Evolutionary conservation across 73 alveolate genomes (phyloP).

Genomic region (Stentor roeselii): DNA sequence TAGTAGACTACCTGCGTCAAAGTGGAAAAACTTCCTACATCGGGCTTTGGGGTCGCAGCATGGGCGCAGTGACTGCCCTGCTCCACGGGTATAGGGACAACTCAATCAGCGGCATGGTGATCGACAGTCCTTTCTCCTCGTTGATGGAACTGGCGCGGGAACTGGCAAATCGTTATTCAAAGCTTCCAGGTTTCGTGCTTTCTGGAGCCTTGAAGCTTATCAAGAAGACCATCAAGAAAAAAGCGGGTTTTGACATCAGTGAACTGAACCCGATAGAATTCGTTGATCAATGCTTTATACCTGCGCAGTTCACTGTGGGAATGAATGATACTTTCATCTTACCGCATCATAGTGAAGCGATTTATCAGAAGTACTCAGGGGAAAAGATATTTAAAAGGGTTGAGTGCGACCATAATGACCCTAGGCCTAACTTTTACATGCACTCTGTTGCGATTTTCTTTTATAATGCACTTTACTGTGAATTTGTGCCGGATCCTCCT

Average conservation of each 20-base stretch:
- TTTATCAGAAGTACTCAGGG: constrained; percentile 95
- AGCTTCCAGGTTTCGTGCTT: constrained; percentile 50
- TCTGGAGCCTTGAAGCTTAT: constrained; percentile 80
- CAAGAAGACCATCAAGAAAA: constrained; percentile 64
- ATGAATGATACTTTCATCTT: constrained; percentile 88
- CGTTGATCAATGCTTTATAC: constrained; percentile 78
- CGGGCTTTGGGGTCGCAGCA: constrained; percentile 76
- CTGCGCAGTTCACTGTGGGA: constrained; percentile 86
- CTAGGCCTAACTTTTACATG: constrained; percentile 45
- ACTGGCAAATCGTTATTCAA: constrained; percentile 56
- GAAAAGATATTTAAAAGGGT: constrained; percentile 59
- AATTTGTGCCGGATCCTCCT: constrained; percentile 8
- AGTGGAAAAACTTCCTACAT: constrained; percentile 47
- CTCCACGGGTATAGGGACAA: constrained; percentile 90
- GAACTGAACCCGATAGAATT: constrained; percentile 78
- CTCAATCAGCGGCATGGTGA: constrained; percentile 92
- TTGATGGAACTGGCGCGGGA: constrained; percentile 76
- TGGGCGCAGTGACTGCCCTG: constrained; percentile 95
- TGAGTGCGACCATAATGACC: constrained; percentile 55
- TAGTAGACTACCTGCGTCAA: constrained; percentile 56
- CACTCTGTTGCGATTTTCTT: constrained; percentile 55
- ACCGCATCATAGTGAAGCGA: constrained; percentile 89
- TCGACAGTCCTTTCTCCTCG: constrained; percentile 91
- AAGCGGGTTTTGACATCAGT: constrained; percentile 87
- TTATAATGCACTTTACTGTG: constrained; percentile 25